A percentile compares a stretch with the other conserved stretches of the same genome.
Evolutionary conservation across 805 yeast species (phyloP).

Genomic region (Vanderwaltozyma verrucispora): DNA sequence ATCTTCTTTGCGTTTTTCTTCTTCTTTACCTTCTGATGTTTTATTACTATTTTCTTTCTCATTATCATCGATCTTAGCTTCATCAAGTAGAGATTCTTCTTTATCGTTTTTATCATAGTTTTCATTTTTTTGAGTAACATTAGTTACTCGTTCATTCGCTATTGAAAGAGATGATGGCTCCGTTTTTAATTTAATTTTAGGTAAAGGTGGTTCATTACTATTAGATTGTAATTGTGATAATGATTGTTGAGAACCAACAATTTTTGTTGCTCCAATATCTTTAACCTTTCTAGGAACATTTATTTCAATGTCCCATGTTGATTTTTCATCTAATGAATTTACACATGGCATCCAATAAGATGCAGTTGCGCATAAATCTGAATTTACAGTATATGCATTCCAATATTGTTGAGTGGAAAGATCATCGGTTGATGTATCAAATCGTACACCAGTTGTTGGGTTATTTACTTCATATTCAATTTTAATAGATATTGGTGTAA

Average conservation of each 20-base stretch:
- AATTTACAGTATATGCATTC: constrained; percentile 81
- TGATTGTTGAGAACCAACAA: constrained; percentile 24
- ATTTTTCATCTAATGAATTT: constrained; percentile 77
- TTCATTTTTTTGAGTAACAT: neutral
- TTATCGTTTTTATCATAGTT: neutral
- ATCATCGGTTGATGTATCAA: constrained; percentile 35
- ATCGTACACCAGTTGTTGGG: constrained; percentile 65
- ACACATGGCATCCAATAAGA: constrained; percentile 98
- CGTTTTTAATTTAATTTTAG: neutral
- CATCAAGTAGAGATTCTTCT: too few species aligned
- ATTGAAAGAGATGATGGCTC: too few species aligned
- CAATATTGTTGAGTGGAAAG: constrained; percentile 39
- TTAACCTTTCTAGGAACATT: constrained; percentile 70
- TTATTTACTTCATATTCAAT: constrained; percentile 57
- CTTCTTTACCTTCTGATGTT: neutral
- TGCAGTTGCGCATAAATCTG: constrained; percentile 68
- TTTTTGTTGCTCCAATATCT: constrained; percentile 42
- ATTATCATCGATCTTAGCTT: neutral
- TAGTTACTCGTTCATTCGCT: too few species aligned
- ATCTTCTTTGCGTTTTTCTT: constrained; percentile 5
- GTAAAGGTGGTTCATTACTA: neutral
- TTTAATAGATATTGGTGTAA: constrained; percentile 62
- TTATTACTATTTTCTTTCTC: constrained; percentile 1
- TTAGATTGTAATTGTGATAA: too few species aligned
- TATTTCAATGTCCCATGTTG: constrained; percentile 88